These are phyloP conservation scores for Luzula sylvatica DNA, from an alignment of 176 grass and related monocot genomes.

Conservation along the genomic window DNA sequence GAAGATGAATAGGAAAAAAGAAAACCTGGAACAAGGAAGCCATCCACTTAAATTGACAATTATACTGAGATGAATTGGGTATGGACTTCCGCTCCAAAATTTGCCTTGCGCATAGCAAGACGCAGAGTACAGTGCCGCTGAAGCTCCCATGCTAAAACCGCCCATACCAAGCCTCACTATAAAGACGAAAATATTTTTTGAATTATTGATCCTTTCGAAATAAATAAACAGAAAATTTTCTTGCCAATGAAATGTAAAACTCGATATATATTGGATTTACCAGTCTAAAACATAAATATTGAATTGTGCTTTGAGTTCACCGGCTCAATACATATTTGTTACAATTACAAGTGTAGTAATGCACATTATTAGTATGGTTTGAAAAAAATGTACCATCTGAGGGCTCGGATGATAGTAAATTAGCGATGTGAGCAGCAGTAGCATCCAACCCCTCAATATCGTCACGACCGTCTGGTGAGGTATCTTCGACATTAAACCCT, in stretches of 20 bases:
- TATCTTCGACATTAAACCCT: slow-evolving; percentile 90
- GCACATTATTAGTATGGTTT: too few relatives aligned
- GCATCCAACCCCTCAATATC: slow-evolving; percentile 69
- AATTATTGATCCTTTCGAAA: too few relatives aligned
- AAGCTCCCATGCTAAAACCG: slow-evolving; percentile 87
- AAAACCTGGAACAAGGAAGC: slow-evolving; percentile 88
- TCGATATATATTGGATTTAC: too few relatives aligned
- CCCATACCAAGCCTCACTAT: slow-evolving; percentile 90
- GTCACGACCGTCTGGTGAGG: slow-evolving; percentile 65
- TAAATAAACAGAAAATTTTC: too few relatives aligned
- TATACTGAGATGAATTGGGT: slow-evolving; percentile 56
- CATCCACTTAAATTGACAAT: slow-evolving; percentile 76
- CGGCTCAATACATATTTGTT: too few relatives aligned
- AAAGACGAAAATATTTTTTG: background rate
- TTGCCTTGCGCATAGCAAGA: slow-evolving; percentile 67
- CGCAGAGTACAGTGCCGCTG: slow-evolving; percentile 63
- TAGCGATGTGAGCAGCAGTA: slow-evolving; percentile 72
- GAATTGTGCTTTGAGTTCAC: too few relatives aligned
- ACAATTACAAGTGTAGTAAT: too few relatives aligned
- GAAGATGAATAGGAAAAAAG: background rate
- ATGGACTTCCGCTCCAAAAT: slow-evolving; percentile 42
- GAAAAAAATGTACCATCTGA: slow-evolving; percentile 47
- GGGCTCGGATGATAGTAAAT: slow-evolving; percentile 75
- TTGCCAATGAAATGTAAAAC: too few relatives aligned
- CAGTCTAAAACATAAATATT: too few relatives aligned